phyloP scores from a whole-genome alignment of 805 yeast genomes.

The Suhomyces vadensis region DNA sequence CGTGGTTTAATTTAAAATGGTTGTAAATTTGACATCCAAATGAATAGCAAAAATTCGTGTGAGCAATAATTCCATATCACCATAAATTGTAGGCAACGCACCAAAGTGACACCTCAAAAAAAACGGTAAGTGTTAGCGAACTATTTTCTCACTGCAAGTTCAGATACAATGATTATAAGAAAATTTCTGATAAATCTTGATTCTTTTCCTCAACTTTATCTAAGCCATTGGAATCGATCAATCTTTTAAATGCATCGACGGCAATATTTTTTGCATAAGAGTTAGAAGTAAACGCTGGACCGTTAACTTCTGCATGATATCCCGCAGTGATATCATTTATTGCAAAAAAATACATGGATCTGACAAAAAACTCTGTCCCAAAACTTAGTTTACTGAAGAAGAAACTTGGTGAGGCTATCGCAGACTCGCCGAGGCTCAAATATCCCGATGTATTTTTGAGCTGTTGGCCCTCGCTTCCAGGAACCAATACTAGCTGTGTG shows the following conservation, averaged over 20 bases:
- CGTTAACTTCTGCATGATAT: not conserved
- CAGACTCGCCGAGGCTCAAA: not conserved
- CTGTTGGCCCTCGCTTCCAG: not conserved
- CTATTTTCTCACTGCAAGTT: not conserved
- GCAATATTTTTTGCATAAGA: not conserved
- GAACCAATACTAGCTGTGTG: not conserved
- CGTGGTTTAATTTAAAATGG: not conserved
- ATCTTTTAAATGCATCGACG: not conserved
- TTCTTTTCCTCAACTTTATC: not conserved
- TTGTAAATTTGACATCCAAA: not conserved
- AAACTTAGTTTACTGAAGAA: not conserved
- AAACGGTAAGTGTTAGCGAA: conserved; percentile 1
- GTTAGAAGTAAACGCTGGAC: not conserved
- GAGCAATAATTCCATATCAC: conserved; percentile 2
- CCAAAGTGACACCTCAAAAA: not conserved
- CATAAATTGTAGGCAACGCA: not conserved
- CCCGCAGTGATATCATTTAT: not conserved
- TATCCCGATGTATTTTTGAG: not conserved
- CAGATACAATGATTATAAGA: not conserved
- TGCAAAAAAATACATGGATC: conserved; percentile 17
- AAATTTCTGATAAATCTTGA: not conserved
- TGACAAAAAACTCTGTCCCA: conserved; percentile 17
- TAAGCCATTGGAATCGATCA: not conserved
- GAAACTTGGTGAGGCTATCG: not conserved
- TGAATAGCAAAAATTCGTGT: conserved; percentile 2